phyloP scores from a whole-genome alignment of 495 filamentous ascomycete genomes.

The Recurvomyces mirabilis region DNA sequence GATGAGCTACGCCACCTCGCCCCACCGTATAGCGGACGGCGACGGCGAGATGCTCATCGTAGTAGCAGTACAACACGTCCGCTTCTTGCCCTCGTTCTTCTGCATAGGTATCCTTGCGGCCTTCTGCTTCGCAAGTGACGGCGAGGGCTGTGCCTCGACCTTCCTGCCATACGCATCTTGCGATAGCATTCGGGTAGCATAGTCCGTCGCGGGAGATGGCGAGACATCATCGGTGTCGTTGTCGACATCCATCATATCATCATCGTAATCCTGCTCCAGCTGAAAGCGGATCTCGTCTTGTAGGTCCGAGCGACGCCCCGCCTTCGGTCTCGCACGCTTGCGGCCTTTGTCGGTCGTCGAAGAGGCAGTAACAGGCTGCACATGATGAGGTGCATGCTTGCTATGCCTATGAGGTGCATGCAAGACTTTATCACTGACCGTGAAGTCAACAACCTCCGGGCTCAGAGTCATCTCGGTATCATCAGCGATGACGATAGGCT shows the following conservation, averaged over 20 bases:
- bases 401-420: constrained; percentile 36
- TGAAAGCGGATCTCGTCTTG: constrained; percentile 66
- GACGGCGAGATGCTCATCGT: constrained; percentile 11
- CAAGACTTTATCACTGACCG: constrained; percentile 17
- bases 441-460: constrained; percentile 14
- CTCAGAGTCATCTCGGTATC: constrained; percentile 13
- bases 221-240: constrained; percentile 20
- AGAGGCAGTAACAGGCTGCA: background rate
- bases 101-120: constrained; percentile 28
- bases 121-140: no score
- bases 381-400: constrained; percentile 40
- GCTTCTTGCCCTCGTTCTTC: constrained; percentile 41
- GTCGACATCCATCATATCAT: constrained; percentile 12
- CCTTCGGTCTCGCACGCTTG: constrained; percentile 65
- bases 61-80: constrained; percentile 53
- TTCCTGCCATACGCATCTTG: constrained; percentile 2
- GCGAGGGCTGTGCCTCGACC: constrained; percentile 22
- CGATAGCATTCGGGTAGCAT: constrained; percentile 12
- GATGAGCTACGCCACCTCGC: no score
- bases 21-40: no score
- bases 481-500: constrained; percentile 14
- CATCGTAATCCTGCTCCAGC: constrained; percentile 25
- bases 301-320: constrained; percentile 45
- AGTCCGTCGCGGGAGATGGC: constrained; percentile 17
- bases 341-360: constrained; percentile 26